Percentiles rank a stretch among this genome's conserved stretches.
Evolutionary conservation across 2,329 filamentous ascomycete species (phyloP).

Genomic region (Neocatenulostroma microsporum): DNA sequence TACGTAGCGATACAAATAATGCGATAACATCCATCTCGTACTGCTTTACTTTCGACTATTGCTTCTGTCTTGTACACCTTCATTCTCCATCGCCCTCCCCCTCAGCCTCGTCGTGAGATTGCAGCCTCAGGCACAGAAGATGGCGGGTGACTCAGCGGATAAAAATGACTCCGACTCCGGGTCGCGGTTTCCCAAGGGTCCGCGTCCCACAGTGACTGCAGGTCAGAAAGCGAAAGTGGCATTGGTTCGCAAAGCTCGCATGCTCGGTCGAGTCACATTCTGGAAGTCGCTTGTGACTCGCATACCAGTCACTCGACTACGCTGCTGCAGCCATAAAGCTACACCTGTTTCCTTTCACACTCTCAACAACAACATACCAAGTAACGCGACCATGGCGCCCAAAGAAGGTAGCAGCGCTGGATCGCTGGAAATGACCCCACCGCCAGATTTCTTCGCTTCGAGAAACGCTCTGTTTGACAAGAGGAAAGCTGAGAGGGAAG

Average conservation of each 20-base stretch:
- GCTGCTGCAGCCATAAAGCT: background rate
- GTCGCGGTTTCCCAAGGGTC: no score
- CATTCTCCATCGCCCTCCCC: no score
- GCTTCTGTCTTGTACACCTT: no score
- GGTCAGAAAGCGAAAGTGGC: no score
- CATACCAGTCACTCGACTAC: background rate
- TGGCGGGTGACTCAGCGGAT: no score
- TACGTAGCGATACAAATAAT: no score
- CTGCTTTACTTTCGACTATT: no score
- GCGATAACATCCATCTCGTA: no score
- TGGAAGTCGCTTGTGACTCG: slow-evolving; percentile 7
- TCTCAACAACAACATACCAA: background rate
- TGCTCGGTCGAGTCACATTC: slow-evolving; percentile 4
- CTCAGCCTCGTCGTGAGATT: no score
- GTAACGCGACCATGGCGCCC: slow-evolving; percentile 21
- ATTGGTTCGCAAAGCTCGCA: slow-evolving; percentile 5
- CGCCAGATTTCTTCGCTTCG: slow-evolving; percentile 72
- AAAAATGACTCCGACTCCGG: no score
- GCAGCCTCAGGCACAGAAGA: no score
- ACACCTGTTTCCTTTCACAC: background rate
- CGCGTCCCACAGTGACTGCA: no score
- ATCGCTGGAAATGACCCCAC: slow-evolving; percentile 42
- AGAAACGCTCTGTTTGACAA: slow-evolving; percentile 82
- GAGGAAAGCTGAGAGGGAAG: slow-evolving; percentile 75
- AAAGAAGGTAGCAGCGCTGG: slow-evolving; percentile 34